These are phyloP conservation scores for Ceratonia siliqua DNA, from an alignment of 306 rosid genomes.

Conservation along the genomic window DNA sequence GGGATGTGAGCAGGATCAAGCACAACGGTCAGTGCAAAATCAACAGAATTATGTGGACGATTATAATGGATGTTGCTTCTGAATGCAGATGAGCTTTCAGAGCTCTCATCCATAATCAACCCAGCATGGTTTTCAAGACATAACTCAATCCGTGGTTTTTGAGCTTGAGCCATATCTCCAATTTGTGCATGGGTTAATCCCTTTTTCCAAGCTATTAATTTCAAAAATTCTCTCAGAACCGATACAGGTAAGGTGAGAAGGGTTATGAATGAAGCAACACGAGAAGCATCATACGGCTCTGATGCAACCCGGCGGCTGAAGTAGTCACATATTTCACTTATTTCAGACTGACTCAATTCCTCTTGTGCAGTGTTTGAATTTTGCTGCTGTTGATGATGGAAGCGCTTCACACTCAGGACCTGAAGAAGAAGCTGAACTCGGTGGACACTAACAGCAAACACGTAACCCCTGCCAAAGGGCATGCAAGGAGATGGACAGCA, in stretches of 20 bases:
- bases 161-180: slow-evolving; percentile 85
- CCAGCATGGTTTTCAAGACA: slow-evolving; percentile 98
- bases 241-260: slow-evolving; percentile 95
- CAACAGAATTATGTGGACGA: slow-evolving; percentile 83
- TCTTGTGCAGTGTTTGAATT: slow-evolving; percentile 77
- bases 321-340: slow-evolving; percentile 94
- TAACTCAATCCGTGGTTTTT: slow-evolving; percentile 91
- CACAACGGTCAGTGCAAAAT: slow-evolving; percentile 92
- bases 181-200: slow-evolving; percentile 82
- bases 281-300: slow-evolving; percentile 98
- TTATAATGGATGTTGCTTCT: slow-evolving; percentile 94
- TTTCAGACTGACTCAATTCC: slow-evolving; percentile 84
- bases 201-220: slow-evolving; percentile 96
- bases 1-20: slow-evolving; percentile 96
- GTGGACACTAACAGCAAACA: slow-evolving; percentile 98
- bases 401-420: slow-evolving; percentile 97
- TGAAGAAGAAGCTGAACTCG: slow-evolving; percentile 99
- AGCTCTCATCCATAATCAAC: slow-evolving; percentile 53
- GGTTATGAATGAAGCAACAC: slow-evolving; percentile 97
- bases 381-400: slow-evolving; percentile 91
- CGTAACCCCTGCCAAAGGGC: slow-evolving; percentile 83
- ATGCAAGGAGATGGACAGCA: slow-evolving; percentile 31
- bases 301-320: slow-evolving; percentile 99
- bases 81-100: slow-evolving; percentile 64
- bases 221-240: slow-evolving; percentile 91